A percentile compares a stretch with the other conserved stretches of the same genome.
Conservation (phyloP, 1,284 basidiomycete species). For the Agroathelia rolfsii region DNA sequence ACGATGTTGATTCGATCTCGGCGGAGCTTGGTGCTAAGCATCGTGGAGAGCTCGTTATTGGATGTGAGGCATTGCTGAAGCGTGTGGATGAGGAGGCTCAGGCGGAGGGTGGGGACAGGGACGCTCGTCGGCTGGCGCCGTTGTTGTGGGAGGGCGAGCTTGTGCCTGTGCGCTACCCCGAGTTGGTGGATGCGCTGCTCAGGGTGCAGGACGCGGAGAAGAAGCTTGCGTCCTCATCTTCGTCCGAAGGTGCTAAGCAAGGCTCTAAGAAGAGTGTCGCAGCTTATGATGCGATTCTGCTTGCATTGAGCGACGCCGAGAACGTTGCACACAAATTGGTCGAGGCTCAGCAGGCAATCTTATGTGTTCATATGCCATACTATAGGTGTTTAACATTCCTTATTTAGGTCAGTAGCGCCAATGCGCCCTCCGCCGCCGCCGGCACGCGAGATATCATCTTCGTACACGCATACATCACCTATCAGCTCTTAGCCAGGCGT, state of each 20-base stretch:
- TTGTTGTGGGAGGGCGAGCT: conserved; percentile 77
- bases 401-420: conserved; percentile 32
- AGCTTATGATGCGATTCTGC: conserved; percentile 76
- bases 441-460: conserved; percentile 68
- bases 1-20: conserved; percentile 80
- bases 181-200: conserved; percentile 82
- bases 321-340: conserved; percentile 68
- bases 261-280: conserved; percentile 64
- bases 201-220: conserved; percentile 75
- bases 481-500: conserved; percentile 76
- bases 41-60: conserved; percentile 51
- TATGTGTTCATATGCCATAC: conserved; percentile 13
- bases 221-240: conserved; percentile 33
- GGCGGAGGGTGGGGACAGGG: conserved; percentile 28
- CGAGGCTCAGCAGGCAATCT: conserved; percentile 65
- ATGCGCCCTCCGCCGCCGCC: conserved; percentile 24
- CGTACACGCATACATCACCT: conserved; percentile 78
- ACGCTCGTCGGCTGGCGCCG: conserved; percentile 44
- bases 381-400: conserved; percentile 8
- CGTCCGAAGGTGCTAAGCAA: conserved; percentile 18
- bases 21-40: conserved; percentile 56
- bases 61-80: conserved; percentile 49
- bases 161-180: conserved; percentile 83
- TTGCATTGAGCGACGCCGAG: conserved; percentile 81
- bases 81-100: conserved; percentile 39